Percentiles rank a stretch among this genome's conserved stretches.
phyloP scores from a whole-genome alignment of 495 filamentous ascomycete genomes.

The Neurospora sp. region DNA sequence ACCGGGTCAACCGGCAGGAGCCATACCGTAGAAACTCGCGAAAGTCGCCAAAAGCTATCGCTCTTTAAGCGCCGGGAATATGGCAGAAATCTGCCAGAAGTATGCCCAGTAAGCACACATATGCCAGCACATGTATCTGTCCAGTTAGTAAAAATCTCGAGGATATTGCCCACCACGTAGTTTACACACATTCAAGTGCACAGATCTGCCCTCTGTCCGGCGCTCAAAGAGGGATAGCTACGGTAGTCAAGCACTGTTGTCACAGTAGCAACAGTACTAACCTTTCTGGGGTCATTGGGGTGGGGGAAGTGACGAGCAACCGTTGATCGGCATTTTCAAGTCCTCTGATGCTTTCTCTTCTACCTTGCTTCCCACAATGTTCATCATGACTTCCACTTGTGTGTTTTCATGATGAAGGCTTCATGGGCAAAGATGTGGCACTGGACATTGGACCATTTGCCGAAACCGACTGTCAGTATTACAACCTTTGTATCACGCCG shows the following conservation, averaged over 20 bases:
- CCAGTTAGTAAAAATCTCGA: no score
- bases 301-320: background rate
- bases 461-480: background rate
- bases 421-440: background rate
- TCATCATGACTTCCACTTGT: background rate
- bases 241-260: background rate
- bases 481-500: background rate
- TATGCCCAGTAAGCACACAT: no score
- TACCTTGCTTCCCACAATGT: background rate
- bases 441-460: background rate
- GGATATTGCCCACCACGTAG: no score
- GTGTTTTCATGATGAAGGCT: background rate
- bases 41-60: no score
- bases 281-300: background rate
- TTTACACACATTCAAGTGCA: no score
- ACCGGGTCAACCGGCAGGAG: background rate
- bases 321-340: background rate
- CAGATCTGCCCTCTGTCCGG: no score
- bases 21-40: background rate
- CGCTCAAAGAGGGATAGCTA: no score
- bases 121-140: no score
- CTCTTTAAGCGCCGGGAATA: no score
- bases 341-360: background rate
- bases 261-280: background rate
- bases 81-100: no score